Percentiles rank a stretch among this genome's conserved stretches.
phyloP scores from a whole-genome alignment of 805 yeast species.

The Cyberlindnera veronae region DNA sequence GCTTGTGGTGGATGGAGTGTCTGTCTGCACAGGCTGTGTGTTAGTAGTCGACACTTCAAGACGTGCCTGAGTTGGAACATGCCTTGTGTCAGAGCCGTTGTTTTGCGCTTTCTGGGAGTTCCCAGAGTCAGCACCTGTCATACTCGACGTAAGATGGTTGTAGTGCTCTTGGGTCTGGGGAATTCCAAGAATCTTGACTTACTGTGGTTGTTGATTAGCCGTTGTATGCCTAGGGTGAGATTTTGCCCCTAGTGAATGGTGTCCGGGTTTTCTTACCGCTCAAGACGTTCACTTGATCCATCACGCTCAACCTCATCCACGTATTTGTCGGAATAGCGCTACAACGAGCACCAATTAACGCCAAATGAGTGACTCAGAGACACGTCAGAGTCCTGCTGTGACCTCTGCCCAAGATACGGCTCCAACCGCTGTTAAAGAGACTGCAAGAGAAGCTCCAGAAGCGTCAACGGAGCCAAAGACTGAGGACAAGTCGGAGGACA shows the following conservation, averaged over 20 bases:
- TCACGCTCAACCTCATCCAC: background rate
- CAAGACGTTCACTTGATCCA: too few relatives aligned
- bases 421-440: too few relatives aligned
- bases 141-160: background rate
- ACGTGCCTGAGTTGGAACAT: background rate
- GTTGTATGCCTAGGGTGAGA: background rate
- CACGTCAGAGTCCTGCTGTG: background rate
- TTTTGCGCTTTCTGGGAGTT: background rate
- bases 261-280: background rate
- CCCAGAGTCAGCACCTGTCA: too few relatives aligned
- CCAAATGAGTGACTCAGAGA: background rate
- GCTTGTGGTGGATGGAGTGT: too few relatives aligned
- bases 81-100: background rate
- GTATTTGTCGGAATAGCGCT: background rate
- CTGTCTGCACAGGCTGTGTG: slow-evolving; percentile 25
- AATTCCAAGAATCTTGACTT: background rate
- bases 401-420: too few relatives aligned
- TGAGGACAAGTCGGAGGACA: background rate
- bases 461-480: background rate
- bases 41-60: slow-evolving; percentile 13
- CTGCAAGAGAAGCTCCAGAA: too few relatives aligned
- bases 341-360: background rate
- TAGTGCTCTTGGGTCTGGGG: too few relatives aligned
- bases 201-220: background rate
- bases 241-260: too few relatives aligned